Evolutionary conservation across 2,329 filamentous ascomycete species (phyloP), one percentile per base, ranked within the genome.

Genomic region (Teratosphaeria zuluensis): DNA sequence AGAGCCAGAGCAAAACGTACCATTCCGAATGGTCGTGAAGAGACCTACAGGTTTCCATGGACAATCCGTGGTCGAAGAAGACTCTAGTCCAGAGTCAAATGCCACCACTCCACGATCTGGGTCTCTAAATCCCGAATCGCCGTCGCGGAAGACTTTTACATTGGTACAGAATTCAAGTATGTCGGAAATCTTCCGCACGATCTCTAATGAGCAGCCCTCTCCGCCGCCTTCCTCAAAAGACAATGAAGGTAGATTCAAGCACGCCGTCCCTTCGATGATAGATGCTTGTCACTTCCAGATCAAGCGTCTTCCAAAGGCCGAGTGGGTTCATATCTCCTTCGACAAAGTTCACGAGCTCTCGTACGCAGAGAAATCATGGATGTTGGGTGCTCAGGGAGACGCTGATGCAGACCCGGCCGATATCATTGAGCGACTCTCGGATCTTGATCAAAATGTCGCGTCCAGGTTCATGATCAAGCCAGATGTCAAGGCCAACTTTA

Each of bases 381-480:
- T 72, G 57, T 62, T 72, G 14, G 63, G 64, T 9, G 61, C 63
- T n/a, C 63, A 66, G 46, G 62, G 65, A 14, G 67, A 71, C 32
- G 63, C 65, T 11, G 66, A 65, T 24, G 55, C 59, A 1, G 61
- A 66, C 24, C 68, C 69, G 2, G 61, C 55, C 9, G 63, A 59
- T 1, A 62, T 72, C 14, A 60, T 70, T 9, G 58, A 62, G 31
- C 53, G 65, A 33, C 63, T 72, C 12, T 42, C 58, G 5, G 31
- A 35, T 2, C 58, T 70, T 3, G 65, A 70, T 58, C 30, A 38
- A 2, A 59, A 58, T 4, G 67, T 69, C 5, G 64, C 68, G 3
- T 51, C 57, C 11, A 66, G 63, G 19, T 72, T 70, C 62, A 65
- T 67, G 61, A 64, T 72, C 51, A 72, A 72, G 59, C 66, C 65